Conservation (phyloP, 371 early-diverging fungal genomes). For the Mucor sp. region DNA sequence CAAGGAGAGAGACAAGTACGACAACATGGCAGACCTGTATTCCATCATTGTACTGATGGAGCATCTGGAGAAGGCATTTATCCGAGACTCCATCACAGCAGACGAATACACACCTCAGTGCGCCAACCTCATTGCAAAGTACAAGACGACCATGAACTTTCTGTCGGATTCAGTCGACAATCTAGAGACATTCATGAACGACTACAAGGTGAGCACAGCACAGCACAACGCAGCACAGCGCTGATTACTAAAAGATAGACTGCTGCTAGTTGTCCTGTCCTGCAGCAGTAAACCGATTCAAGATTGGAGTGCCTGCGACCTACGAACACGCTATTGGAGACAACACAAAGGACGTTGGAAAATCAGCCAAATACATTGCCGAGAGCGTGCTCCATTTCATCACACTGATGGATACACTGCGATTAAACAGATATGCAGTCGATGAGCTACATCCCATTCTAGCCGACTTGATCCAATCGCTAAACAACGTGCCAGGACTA, state of each 20-base stretch:
- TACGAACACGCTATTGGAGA: constrained; percentile 81
- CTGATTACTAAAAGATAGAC: too few species aligned
- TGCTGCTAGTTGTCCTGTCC: constrained; percentile 68
- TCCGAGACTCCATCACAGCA: constrained; percentile 83
- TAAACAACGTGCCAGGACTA: constrained; percentile 81
- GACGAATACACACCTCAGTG: constrained; percentile 91
- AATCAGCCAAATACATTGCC: constrained; percentile 80
- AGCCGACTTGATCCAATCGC: constrained; percentile 85
- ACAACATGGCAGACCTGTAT: constrained; percentile 92
- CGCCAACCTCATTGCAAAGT: constrained; percentile 88
- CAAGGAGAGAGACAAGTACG: constrained; percentile 88
- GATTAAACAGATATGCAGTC: constrained; percentile 83
- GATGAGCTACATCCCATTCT: constrained; percentile 93
- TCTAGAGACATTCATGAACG: constrained; percentile 79
- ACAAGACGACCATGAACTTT: constrained; percentile 87
- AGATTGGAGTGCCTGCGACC: constrained; percentile 89
- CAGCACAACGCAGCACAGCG: too few species aligned
- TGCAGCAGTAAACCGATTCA: constrained; percentile 78
- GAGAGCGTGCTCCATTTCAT: constrained; percentile 91
- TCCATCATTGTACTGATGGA: constrained; percentile 89
- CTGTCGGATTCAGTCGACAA: constrained; percentile 67
- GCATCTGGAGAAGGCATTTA: constrained; percentile 91
- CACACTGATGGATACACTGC: constrained; percentile 91
- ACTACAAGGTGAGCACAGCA: constrained; percentile 67
- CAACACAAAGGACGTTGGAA: constrained; percentile 48